A percentile compares a stretch with the other conserved stretches of the same genome.
phyloP scores from a whole-genome alignment of 768 basidiomycete species.

The Lactifluus rugatus region DNA sequence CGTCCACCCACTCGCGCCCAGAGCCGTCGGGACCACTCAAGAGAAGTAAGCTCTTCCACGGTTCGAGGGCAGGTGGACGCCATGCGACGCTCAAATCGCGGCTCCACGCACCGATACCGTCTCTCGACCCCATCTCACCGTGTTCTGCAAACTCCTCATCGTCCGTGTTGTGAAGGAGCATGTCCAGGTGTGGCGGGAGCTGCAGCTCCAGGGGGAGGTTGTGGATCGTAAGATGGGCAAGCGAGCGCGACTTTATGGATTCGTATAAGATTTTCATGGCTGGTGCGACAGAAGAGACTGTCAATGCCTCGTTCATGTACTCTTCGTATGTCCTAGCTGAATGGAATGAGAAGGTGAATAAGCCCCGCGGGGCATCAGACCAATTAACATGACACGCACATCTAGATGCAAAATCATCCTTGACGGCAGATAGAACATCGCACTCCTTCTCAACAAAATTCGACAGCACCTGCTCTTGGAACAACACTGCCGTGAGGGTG shows the following conservation, averaged over 20 bases:
- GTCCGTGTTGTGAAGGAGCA: constrained; percentile 56
- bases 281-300: constrained; percentile 59
- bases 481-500: constrained; percentile 84
- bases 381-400: constrained; percentile 31
- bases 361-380: neutral
- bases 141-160: constrained; percentile 43
- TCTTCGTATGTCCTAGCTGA: constrained; percentile 51
- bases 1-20: constrained; percentile 36
- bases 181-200: constrained; percentile 72
- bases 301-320: constrained; percentile 49
- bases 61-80: constrained; percentile 62
- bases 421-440: constrained; percentile 55
- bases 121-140: constrained; percentile 39
- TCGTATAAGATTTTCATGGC: constrained; percentile 77
- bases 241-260: constrained; percentile 61
- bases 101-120: constrained; percentile 50
- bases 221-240: constrained; percentile 72
- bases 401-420: constrained; percentile 59
- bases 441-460: constrained; percentile 83
- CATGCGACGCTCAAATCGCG: constrained; percentile 61
- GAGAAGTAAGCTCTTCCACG: constrained; percentile 88
- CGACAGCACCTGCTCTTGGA: constrained; percentile 79
- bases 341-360: neutral
- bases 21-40: constrained; percentile 48
- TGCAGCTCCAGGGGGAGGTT: constrained; percentile 77